Conservation (phyloP, 1,284 basidiomycete genomes). For the Marasmius fiardii region DNA sequence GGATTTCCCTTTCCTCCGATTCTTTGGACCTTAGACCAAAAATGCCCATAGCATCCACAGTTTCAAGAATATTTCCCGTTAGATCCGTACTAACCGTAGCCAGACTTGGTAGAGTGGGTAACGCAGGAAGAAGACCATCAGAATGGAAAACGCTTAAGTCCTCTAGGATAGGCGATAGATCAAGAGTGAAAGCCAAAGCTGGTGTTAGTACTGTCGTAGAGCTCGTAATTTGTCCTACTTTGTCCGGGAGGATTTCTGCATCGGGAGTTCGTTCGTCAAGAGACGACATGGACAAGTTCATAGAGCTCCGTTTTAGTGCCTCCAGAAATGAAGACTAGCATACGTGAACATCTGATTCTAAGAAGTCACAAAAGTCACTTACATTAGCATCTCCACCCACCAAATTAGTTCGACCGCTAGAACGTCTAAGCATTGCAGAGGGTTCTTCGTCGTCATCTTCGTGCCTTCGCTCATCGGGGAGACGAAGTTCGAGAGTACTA, state of each 20-base stretch:
- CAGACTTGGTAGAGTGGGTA: background rate
- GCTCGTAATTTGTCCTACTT: background rate
- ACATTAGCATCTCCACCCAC: background rate
- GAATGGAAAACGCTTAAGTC: background rate
- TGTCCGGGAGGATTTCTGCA: background rate
- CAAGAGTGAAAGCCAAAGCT: background rate
- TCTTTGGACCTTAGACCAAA: too few species aligned
- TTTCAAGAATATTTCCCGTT: background rate
- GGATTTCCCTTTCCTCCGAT: too few species aligned
- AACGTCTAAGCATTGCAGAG: too few species aligned
- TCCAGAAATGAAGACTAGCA: background rate
- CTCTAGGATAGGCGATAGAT: background rate
- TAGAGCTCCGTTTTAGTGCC: background rate
- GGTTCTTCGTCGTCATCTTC: too few species aligned
- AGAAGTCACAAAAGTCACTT: background rate
- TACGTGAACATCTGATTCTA: background rate
- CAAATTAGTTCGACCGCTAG: background rate
- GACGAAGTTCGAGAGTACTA: too few species aligned
- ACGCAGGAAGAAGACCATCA: background rate
- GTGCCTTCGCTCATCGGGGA: too few species aligned
- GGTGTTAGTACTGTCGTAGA: background rate
- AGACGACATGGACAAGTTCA: background rate
- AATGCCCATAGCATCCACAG: too few species aligned
- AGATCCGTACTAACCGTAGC: background rate
- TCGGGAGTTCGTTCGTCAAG: background rate